Evolutionary conservation across 768 basidiomycete species (phyloP).

Genomic region (Porphyrellus cyaneotinctus): DNA sequence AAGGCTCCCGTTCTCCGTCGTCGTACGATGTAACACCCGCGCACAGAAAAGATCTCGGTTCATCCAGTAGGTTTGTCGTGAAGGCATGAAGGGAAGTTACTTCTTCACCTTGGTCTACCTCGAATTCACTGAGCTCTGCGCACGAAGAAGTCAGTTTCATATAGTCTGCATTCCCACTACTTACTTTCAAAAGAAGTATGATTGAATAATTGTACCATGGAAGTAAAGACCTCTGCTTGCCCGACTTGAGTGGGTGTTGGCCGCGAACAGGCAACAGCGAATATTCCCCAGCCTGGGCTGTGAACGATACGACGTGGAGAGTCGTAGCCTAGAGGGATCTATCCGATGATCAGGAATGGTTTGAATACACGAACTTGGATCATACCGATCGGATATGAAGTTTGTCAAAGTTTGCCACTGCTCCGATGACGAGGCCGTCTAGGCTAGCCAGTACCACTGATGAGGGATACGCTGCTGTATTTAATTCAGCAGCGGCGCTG

Average conservation of each 20-base stretch:
- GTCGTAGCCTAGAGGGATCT: conserved; percentile 72
- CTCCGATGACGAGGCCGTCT: conserved; percentile 58
- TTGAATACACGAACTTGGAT: background rate
- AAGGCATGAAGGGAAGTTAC: conserved; percentile 49
- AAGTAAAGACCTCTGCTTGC: conserved; percentile 41
- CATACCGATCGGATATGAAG: conserved; percentile 77
- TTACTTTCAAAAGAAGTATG: conserved; percentile 59
- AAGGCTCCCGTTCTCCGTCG: conserved; percentile 45
- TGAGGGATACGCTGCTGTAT: conserved; percentile 43
- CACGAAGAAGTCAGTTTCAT: conserved; percentile 1
- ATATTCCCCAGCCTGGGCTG: conserved; percentile 47
- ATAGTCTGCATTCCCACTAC: conserved; percentile 24
- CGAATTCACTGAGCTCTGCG: conserved; percentile 29
- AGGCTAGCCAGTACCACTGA: conserved; percentile 59
- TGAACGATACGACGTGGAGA: conserved; percentile 68
- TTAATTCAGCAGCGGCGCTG: conserved; percentile 46
- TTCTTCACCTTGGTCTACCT: conserved; percentile 50
- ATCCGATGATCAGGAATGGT: conserved; percentile 1
- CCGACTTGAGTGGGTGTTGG: conserved; percentile 52
- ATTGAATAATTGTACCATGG: conserved; percentile 65
- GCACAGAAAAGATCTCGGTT: conserved; percentile 42
- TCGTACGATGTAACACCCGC: conserved; percentile 44
- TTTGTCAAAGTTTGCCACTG: conserved; percentile 64
- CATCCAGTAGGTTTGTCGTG: conserved; percentile 25
- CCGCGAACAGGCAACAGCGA: conserved; percentile 64